Percentiles rank a stretch among this genome's conserved stretches.
Evolutionary conservation across 768 basidiomycete species (phyloP).

Genomic region (Rickenella mellea): DNA sequence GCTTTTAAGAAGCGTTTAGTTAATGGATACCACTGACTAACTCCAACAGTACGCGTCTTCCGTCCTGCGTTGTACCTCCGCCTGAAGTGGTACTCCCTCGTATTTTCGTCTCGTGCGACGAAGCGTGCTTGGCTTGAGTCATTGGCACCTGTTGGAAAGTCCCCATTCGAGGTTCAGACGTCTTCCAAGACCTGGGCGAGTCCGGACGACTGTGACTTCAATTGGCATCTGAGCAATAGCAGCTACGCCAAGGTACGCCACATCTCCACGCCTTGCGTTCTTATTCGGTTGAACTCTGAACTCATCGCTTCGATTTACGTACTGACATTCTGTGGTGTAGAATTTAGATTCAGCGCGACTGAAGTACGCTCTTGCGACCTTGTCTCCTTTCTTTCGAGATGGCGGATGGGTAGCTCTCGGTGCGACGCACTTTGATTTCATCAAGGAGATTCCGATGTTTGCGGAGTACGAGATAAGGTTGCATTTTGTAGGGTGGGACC

Average conservation of each 20-base stretch:
- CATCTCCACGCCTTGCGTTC: neutral
- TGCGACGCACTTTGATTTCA: conserved; percentile 57
- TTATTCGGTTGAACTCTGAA: neutral
- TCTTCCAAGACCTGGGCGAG: conserved; percentile 45
- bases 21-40: neutral
- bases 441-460: conserved; percentile 62
- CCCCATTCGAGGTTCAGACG: conserved; percentile 41
- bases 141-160: conserved; percentile 41
- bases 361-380: conserved; percentile 35
- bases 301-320: too few species aligned
- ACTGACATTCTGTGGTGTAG: conserved; percentile 9
- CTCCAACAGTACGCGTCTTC: conserved; percentile 42
- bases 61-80: conserved; percentile 31
- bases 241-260: conserved; percentile 60
- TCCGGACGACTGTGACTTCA: conserved; percentile 66
- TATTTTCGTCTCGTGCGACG: conserved; percentile 23
- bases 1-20: conserved; percentile 17
- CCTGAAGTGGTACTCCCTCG: conserved; percentile 23
- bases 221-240: conserved; percentile 72
- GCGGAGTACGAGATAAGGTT: conserved; percentile 51
- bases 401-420: conserved; percentile 57
- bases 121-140: conserved; percentile 34
- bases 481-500: conserved; percentile 55
- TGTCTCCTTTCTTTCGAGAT: conserved; percentile 46
- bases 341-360: conserved; percentile 28